Base-by-base conservation (phyloP, 352 stramenopile genomes). In the Pythium scleroteichum region DNA sequence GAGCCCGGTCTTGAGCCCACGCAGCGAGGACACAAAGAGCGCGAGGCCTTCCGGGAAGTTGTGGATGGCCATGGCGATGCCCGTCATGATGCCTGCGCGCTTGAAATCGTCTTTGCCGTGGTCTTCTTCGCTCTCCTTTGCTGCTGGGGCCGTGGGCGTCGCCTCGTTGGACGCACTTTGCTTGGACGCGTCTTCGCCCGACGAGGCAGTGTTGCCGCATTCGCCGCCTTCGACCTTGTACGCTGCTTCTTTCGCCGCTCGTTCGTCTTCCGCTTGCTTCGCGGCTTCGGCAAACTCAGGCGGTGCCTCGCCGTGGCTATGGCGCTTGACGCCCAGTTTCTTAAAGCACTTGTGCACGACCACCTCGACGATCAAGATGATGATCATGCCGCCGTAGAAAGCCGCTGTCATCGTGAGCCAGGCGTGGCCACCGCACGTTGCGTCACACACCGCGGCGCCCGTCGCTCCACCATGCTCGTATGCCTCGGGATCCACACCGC, bases 1-100 rank as follows among this genome's bases (percentile, higher is more conserved):
- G 29, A 85, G 68, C 24, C 92, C 95, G 0, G 98, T 81, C 10
- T 59, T 78, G 14, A 89, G 88, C 70, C 98, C 88, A 22, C 91
- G 74, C 6, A 98, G 64, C 4, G 92, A 79, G 1, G 80, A 87
- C n/a, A 96, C 90, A 65, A 97, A 98, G 0, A 94, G 98, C 6
- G 94, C 95, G 33, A 99, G 87, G 20, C 94, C 96, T 67, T 99
- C 96, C 3, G 95, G 96, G 47, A 99, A 89, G 69, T 99, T 99
- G 79, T 98, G 96, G 47, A 95, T 68, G 33, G 70, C 91, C 49
- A 99, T 97, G 0, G 96, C 91, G 6, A 98, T 51, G 1, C 92
- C 96, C 4, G 89, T 98, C 32, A 95, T 82, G 4, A 98, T 45
- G n/a, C 94, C 91, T 85, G 96, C 96, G 23, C 72, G 69, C 27